Conservation (phyloP, 2,329 filamentous ascomycete genomes). For the Bipolaris zeicola region DNA sequence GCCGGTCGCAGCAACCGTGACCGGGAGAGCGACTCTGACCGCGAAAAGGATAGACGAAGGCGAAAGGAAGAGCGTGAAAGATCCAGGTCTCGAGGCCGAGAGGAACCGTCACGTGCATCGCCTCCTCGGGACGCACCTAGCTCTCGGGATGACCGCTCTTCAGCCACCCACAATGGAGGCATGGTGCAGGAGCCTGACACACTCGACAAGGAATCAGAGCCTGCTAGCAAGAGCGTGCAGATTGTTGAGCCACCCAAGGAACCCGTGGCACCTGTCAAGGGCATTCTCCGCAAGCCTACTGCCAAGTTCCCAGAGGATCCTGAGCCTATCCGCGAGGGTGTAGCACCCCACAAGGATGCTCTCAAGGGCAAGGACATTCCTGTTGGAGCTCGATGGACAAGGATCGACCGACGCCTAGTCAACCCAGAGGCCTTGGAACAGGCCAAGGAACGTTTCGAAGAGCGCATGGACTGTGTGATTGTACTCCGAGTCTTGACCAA, state of each 20-base stretch:
- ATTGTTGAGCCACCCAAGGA: slow-evolving; percentile 76
- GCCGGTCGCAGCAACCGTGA: slow-evolving; percentile 34
- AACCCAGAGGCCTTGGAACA: slow-evolving; percentile 85
- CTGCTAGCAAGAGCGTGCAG: slow-evolving; percentile 47
- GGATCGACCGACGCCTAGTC: slow-evolving; percentile 85
- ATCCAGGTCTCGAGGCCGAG: slow-evolving; percentile 35
- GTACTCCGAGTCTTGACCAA: slow-evolving; percentile 84
- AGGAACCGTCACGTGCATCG: slow-evolving; percentile 33
- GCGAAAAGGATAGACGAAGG: slow-evolving; percentile 42
- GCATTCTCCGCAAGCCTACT: slow-evolving; percentile 84
- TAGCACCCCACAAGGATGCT: slow-evolving; percentile 90
- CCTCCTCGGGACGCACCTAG: slow-evolving; percentile 32
- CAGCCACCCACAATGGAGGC: slow-evolving; percentile 34
- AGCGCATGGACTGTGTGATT: slow-evolving; percentile 91
- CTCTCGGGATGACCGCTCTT: slow-evolving; percentile 38
- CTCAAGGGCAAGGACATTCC: slow-evolving; percentile 71
- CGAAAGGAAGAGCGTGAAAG: slow-evolving; percentile 39
- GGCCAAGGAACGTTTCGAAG: slow-evolving; percentile 89
- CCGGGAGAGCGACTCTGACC: slow-evolving; percentile 43
- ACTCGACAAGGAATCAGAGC: slow-evolving; percentile 26
- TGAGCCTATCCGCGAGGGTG: slow-evolving; percentile 83
- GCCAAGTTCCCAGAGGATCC: slow-evolving; percentile 85
- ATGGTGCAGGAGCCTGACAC: slow-evolving; percentile 45
- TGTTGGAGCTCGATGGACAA: slow-evolving; percentile 85
- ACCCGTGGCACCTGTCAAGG: slow-evolving; percentile 69